Percentiles rank a stretch among this genome's conserved stretches.
These are phyloP conservation scores for Lipomyces kockii DNA, from an alignment of 805 yeast genomes.

Conservation along the genomic window DNA sequence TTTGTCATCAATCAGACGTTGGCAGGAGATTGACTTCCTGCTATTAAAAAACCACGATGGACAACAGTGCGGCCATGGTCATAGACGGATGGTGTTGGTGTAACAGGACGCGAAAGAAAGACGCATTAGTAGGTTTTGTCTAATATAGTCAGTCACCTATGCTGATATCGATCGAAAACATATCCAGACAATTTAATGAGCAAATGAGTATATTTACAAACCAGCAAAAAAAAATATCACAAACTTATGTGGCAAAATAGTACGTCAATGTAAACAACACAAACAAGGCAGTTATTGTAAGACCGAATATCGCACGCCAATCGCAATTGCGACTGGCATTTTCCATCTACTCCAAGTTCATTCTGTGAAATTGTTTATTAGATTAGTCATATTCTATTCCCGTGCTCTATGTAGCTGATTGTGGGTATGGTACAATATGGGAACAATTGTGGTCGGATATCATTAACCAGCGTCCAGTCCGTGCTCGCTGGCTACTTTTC, in stretches of 20 bases:
- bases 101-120: too few relatives aligned
- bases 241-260: not conserved
- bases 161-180: not conserved
- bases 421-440: not conserved
- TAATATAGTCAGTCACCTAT: not conserved
- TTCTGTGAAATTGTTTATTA: not conserved
- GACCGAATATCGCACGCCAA: not conserved
- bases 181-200: not conserved
- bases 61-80: too few relatives aligned
- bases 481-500: not conserved
- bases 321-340: not conserved
- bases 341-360: not conserved
- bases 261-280: too few relatives aligned
- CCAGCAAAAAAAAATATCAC: not conserved
- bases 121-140: too few relatives aligned
- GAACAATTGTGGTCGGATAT: not conserved
- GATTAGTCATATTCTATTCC: not conserved
- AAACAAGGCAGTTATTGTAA: too few relatives aligned
- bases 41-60: too few relatives aligned
- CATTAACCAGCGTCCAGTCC: not conserved
- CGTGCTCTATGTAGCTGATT: not conserved
- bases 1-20: too few relatives aligned
- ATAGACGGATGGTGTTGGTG: too few relatives aligned
- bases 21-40: too few relatives aligned
- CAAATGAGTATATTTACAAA: not conserved